phyloP scores from a whole-genome alignment of 2,329 filamentous ascomycete genomes.

The Pseudogymnoascus sp. region DNA sequence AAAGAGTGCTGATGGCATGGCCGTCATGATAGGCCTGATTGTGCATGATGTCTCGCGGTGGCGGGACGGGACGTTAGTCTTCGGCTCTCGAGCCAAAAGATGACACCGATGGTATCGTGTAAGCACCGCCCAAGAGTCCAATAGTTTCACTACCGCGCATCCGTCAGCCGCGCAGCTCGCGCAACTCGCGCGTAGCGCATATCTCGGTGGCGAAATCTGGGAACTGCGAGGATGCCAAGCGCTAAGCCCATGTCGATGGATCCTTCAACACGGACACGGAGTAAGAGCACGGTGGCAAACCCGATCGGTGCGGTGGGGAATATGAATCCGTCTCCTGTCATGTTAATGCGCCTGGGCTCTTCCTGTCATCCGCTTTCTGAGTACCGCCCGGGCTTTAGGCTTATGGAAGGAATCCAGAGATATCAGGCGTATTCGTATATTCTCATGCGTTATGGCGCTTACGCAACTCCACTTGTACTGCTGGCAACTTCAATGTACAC shows the following conservation, averaged over 20 bases:
- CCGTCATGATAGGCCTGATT: neutral
- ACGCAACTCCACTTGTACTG: neutral
- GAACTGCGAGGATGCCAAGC: neutral
- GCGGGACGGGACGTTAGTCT: slow-evolving; percentile 4
- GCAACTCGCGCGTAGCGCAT: neutral
- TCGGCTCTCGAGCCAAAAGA: neutral
- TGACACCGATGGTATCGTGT: neutral
- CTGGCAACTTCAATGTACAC: neutral
- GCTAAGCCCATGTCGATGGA: neutral
- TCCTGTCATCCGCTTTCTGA: neutral
- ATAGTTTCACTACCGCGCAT: neutral
- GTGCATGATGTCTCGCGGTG: neutral
- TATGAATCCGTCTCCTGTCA: neutral
- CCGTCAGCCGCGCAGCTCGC: neutral
- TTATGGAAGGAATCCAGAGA: neutral
- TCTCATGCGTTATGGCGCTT: neutral
- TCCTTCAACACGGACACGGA: neutral
- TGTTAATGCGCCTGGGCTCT: neutral
- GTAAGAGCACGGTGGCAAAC: neutral
- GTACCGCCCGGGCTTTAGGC: neutral
- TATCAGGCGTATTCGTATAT: neutral
- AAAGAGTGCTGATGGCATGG: neutral
- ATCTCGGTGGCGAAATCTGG: neutral
- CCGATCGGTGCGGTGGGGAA: neutral
- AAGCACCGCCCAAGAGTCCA: neutral